Evolutionary conservation across 2,329 filamentous ascomycete genomes (phyloP), one percentile per base, ranked within the genome.

Genomic region (Beauveria brongniartii): DNA sequence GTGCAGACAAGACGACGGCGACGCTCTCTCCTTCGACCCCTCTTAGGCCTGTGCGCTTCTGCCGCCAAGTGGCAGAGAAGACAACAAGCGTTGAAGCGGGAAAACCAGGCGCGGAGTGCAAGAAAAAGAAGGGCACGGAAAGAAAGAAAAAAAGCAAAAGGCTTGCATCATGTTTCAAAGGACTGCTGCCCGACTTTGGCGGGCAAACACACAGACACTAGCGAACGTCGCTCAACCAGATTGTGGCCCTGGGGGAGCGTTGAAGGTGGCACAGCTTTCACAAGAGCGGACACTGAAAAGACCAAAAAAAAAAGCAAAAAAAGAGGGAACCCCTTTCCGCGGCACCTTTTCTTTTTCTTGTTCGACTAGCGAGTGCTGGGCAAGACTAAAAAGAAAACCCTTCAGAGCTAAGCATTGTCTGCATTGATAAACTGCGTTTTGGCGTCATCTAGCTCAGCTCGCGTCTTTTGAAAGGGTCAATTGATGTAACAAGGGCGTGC

Each of bases 201-300:
- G 46, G 30, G 12, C 41, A 43, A 55, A 52, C 55, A 63, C 61
- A 53, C 52, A 59, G 56, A 59, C 56, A 22, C 57, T 59, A 59
- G 57, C 28, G 22, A 47, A 12, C 50, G 26, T 16, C 50, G 28
- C 41, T 59, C 40, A 52, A 34, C 47, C 55, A 48, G 24, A 40
- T 7, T 26, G 44, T 44, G 41, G 43, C 43, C n/a, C 55, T 22
- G 16, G 6, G 22, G 16, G 53, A 46, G 40, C 53, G 40, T 20
- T 55, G 26, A 3, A 43, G 24, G 43, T 48, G 55, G 43, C 18
- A 26, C 54, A 37, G 18, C 7, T 24, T 30, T 34, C 14, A 20
- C 48, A 3, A 34, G 30, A 34, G 14, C 46, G 18, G 8, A 14
- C n/a, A 46, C 44, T 14, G 28, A 20, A 20, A 55, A 20, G 12